These are phyloP conservation scores for Choiromyces venosus DNA, from an alignment of 495 filamentous ascomycete genomes.

Conservation along the genomic window DNA sequence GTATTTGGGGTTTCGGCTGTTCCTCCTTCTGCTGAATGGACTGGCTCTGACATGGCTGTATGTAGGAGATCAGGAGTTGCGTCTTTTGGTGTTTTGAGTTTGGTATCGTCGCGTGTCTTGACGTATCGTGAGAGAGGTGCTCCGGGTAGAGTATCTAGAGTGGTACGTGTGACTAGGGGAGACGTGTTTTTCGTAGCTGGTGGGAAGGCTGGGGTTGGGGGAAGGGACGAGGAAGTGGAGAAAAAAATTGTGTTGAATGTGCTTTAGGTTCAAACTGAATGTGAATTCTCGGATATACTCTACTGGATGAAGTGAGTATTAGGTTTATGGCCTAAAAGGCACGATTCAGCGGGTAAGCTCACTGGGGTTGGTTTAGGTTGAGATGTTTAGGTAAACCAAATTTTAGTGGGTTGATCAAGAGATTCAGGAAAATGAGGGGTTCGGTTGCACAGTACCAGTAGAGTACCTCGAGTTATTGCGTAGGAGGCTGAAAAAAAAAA, in stretches of 20 bases:
- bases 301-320: not conserved
- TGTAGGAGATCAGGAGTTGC: conserved; percentile 1
- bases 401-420: not conserved
- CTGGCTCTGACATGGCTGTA: not conserved
- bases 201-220: not conserved
- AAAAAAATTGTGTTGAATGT: not conserved
- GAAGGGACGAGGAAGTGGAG: not conserved
- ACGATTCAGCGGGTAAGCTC: not conserved
- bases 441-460: not conserved
- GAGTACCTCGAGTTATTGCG: conserved; percentile 26
- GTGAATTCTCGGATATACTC: not conserved
- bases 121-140: not conserved
- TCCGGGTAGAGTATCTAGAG: not conserved
- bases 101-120: not conserved
- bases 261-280: not conserved
- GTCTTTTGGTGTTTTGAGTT: not conserved
- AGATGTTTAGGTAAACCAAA: not conserved
- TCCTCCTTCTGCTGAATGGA: not conserved
- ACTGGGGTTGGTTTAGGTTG: not conserved
- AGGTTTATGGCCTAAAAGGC: not conserved
- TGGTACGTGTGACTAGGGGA: not conserved
- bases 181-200: not conserved
- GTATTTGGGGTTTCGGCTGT: conserved; percentile 19
- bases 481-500: conserved; percentile 34
- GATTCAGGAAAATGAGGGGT: conserved; percentile 2